Evolutionary conservation across 805 yeast species (phyloP).

Genomic region (Candida nitratophila): DNA sequence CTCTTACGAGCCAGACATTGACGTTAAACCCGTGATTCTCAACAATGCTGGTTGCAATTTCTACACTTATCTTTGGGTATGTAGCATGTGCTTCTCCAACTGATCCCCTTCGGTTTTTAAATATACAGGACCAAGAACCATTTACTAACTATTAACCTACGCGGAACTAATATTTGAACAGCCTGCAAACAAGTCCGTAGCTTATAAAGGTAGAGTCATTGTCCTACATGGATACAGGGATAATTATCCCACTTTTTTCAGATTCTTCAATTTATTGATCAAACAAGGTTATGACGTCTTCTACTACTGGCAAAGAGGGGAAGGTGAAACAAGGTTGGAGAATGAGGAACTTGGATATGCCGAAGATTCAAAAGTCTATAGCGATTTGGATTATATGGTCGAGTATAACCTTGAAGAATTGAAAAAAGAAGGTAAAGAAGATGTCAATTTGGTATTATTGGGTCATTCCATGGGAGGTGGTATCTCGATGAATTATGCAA

Average conservation of each 20-base stretch:
- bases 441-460: constrained; percentile 35
- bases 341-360: constrained; percentile 49
- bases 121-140: background rate
- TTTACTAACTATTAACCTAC: too few species aligned
- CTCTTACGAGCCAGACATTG: background rate
- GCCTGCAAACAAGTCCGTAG: background rate
- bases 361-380: constrained; percentile 46
- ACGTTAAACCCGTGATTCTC: background rate
- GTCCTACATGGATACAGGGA: constrained; percentile 73
- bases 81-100: background rate
- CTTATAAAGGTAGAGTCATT: constrained; percentile 45
- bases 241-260: constrained; percentile 39
- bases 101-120: too few species aligned
- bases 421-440: constrained; percentile 20
- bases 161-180: too few species aligned
- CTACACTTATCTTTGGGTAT: background rate
- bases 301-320: constrained; percentile 70
- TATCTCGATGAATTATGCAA: constrained; percentile 54
- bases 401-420: constrained; percentile 33
- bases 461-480: constrained; percentile 88
- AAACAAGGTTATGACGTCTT: constrained; percentile 55
- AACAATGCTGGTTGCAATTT: background rate
- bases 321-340: constrained; percentile 52
- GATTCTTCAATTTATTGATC: constrained; percentile 46
- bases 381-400: constrained; percentile 55